Evolutionary conservation across 1,284 basidiomycete genomes (phyloP).

Genomic region (Microbotryomycetes sp.): DNA sequence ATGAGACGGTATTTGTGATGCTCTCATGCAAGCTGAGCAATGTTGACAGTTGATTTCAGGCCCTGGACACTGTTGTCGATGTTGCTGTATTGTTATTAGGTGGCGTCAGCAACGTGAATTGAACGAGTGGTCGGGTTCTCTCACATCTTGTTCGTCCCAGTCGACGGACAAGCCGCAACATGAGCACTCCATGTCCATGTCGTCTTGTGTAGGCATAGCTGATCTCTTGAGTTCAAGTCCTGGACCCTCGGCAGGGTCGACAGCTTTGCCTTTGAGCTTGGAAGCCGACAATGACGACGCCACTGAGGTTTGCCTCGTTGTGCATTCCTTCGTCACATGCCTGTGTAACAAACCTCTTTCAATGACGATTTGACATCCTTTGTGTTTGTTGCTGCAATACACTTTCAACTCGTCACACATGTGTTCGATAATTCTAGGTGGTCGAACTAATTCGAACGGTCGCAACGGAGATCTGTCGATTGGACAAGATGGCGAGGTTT

Average conservation of each 20-base stretch:
- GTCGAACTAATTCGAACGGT: background rate
- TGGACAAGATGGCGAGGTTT: conserved; percentile 21
- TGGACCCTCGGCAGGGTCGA: background rate
- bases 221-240: background rate
- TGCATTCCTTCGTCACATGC: background rate
- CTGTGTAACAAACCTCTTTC: background rate
- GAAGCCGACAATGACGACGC: background rate
- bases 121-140: background rate
- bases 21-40: background rate
- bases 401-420: conserved; percentile 28
- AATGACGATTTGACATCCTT: background rate
- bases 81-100: background rate
- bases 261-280: conserved; percentile 7
- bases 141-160: background rate
- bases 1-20: conserved; percentile 2
- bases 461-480: conserved; percentile 23
- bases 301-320: background rate
- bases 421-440: conserved; percentile 27
- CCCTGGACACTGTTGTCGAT: background rate
- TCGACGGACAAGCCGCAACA: background rate
- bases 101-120: background rate
- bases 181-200: background rate
- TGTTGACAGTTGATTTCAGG: conserved; percentile 6
- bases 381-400: conserved; percentile 11
- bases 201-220: too few relatives aligned